Conservation (phyloP, 2,329 filamentous ascomycete species). For the Nakataea oryzae region DNA sequence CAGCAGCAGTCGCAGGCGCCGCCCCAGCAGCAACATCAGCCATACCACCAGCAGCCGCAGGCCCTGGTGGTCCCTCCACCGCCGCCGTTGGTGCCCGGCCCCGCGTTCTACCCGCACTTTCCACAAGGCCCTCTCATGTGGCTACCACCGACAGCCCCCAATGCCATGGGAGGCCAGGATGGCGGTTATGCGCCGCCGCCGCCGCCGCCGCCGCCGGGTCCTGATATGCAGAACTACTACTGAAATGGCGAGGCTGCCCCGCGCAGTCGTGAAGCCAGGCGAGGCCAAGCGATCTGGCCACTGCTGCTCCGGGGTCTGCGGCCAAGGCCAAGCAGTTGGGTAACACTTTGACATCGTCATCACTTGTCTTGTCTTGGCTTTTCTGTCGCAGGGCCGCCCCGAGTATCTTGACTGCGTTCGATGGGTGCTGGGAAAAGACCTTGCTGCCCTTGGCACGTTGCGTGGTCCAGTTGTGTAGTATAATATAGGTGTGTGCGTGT, state of each 20-base stretch:
- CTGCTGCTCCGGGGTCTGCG: too few species aligned
- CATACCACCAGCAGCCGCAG: neutral
- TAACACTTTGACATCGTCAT: too few species aligned
- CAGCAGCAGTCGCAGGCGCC: neutral
- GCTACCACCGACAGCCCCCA: neutral
- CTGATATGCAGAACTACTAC: slow-evolving; percentile 2
- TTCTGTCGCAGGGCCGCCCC: too few species aligned
- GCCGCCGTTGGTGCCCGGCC: neutral
- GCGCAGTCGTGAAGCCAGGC: too few species aligned
- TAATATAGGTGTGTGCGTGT: neutral
- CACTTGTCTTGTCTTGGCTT: too few species aligned
- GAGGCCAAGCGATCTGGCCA: neutral
- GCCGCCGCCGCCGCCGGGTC: neutral
- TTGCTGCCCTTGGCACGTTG: too few species aligned
- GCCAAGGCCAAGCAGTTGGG: too few species aligned
- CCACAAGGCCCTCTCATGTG: neutral
- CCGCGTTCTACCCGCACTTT: neutral
- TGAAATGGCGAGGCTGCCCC: neutral
- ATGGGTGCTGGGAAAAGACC: too few species aligned
- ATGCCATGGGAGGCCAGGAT: neutral
- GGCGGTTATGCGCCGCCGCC: neutral
- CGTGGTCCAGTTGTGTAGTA: neutral
- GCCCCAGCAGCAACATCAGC: neutral
- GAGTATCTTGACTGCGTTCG: too few species aligned
- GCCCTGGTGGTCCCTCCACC: neutral